Conservation (phyloP, 768 basidiomycete genomes). For the Hygrocybe coccinea region DNA sequence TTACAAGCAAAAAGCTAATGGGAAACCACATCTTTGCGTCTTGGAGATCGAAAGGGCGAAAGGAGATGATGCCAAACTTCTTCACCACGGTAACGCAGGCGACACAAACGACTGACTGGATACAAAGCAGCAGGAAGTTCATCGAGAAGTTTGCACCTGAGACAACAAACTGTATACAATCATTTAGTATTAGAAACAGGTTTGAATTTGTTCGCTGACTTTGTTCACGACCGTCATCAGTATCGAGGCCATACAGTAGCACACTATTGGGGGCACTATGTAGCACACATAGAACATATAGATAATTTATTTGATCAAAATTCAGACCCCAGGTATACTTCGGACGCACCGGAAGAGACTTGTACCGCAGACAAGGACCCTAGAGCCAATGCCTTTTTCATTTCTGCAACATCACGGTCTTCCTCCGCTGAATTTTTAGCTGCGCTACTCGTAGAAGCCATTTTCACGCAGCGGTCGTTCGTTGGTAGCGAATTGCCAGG, state of each 20-base stretch:
- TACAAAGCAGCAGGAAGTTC: constrained; percentile 90
- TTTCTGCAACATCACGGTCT: constrained; percentile 41
- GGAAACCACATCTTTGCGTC: constrained; percentile 95
- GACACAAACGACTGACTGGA: constrained; percentile 87
- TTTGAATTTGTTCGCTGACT: constrained; percentile 40
- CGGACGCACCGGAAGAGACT: constrained; percentile 27
- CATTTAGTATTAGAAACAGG: background rate
- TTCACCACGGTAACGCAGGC: constrained; percentile 71
- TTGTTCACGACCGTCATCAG: constrained; percentile 98
- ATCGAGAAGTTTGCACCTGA: constrained; percentile 91
- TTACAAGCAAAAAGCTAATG: constrained; percentile 85
- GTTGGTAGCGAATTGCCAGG: background rate
- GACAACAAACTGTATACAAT: constrained; percentile 71
- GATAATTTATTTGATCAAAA: background rate
- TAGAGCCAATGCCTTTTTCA: constrained; percentile 41
- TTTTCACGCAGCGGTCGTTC: background rate
- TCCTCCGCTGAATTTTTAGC: background rate
- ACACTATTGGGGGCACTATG: constrained; percentile 73
- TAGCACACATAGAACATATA: background rate
- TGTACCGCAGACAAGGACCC: constrained; percentile 20
- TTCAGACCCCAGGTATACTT: background rate
- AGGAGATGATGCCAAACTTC: constrained; percentile 70
- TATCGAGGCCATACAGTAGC: constrained; percentile 90
- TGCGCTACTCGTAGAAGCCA: background rate
- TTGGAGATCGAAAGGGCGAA: constrained; percentile 73